Evolutionary conservation across 306 rosid genomes (phyloP).

Genomic region (Geum urbanum): DNA sequence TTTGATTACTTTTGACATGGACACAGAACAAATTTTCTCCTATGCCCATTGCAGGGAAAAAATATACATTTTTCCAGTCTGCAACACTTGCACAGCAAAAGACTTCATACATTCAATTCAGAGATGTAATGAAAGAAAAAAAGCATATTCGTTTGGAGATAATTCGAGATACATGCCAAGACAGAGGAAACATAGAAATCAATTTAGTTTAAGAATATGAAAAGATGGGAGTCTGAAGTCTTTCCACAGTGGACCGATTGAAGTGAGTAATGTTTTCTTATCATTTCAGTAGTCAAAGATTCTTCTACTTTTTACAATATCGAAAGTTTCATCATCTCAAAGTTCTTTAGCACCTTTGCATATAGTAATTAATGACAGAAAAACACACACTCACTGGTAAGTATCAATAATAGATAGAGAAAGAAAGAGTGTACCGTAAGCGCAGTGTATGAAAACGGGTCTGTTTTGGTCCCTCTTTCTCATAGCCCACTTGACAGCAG

Average conservation of each 20-base stretch:
- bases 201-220: too few relatives aligned
- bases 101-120: background rate
- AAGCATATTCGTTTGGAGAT: too few relatives aligned
- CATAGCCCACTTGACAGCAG: constrained; percentile 75
- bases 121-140: too few relatives aligned
- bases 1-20: background rate
- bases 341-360: too few relatives aligned
- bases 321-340: too few relatives aligned
- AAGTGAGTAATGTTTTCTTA: too few relatives aligned
- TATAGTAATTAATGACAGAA: too few relatives aligned
- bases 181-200: too few relatives aligned
- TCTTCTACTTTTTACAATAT: too few relatives aligned
- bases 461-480: constrained; percentile 57
- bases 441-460: constrained; percentile 84
- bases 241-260: too few relatives aligned
- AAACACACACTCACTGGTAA: background rate
- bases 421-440: constrained; percentile 50
- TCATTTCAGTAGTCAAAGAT: too few relatives aligned
- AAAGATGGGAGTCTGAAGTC: too few relatives aligned
- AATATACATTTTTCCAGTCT: background rate
- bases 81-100: background rate
- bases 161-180: background rate
- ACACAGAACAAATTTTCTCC: background rate
- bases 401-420: background rate
- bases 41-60: background rate